phyloP scores from a whole-genome alignment of 768 basidiomycete species.

The Coprinopsis sp. region DNA sequence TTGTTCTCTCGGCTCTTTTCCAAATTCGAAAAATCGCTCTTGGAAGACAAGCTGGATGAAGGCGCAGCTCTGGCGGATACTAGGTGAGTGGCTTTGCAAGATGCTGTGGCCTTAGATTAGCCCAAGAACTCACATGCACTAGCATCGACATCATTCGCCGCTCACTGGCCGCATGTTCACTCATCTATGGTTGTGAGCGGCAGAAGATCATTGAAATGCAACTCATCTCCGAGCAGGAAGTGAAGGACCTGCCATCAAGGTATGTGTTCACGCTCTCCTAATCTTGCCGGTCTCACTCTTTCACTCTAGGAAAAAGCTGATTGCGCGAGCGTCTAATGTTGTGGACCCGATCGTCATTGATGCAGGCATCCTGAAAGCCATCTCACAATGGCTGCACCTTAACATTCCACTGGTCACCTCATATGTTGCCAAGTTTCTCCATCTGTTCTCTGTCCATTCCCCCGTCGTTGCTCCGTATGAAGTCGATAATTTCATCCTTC shows the following conservation, averaged over 20 bases:
- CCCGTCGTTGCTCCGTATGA: conserved; percentile 61
- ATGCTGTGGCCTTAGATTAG: background rate
- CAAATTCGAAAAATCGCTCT: conserved; percentile 36
- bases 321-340: conserved; percentile 35
- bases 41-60: conserved; percentile 29
- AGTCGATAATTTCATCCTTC: conserved; percentile 67
- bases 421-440: conserved; percentile 58
- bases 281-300: background rate
- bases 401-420: conserved; percentile 46
- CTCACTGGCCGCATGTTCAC: conserved; percentile 56
- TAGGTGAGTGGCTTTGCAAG: background rate
- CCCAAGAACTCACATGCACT: background rate
- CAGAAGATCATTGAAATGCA: conserved; percentile 37
- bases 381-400: conserved; percentile 47
- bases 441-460: conserved; percentile 54
- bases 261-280: conserved; percentile 23
- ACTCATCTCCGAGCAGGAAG: conserved; percentile 45
- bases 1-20: conserved; percentile 46
- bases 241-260: conserved; percentile 53
- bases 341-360: conserved; percentile 62
- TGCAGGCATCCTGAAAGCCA: conserved; percentile 47
- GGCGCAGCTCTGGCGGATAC: conserved; percentile 17
- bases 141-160: conserved; percentile 53
- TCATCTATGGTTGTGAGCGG: conserved; percentile 65
- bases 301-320: conserved; percentile 42